These are phyloP conservation scores for Myxozyma monticola DNA, from an alignment of 805 yeast species.

Conservation along the genomic window DNA sequence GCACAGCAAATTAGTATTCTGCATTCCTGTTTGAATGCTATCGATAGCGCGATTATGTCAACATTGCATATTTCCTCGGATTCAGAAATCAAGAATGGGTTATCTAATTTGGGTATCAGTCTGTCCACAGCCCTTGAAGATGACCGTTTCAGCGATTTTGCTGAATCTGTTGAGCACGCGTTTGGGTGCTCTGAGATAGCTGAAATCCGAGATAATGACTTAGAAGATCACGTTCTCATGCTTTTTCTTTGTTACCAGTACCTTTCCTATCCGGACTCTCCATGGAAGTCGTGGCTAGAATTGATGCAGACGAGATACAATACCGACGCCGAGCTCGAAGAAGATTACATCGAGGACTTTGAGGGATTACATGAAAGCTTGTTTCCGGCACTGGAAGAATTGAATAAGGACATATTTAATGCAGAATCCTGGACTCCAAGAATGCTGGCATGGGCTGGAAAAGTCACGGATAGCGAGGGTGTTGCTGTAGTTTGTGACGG, in stretches of 20 bases:
- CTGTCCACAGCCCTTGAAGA: background rate
- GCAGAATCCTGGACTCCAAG: conserved; percentile 9
- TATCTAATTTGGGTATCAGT: conserved; percentile 5
- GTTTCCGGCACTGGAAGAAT: too few relatives aligned
- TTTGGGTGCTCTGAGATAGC: conserved; percentile 20
- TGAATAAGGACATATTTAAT: too few relatives aligned
- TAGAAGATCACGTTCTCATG: conserved; percentile 23
- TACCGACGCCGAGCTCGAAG: too few relatives aligned
- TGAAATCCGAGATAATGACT: conserved; percentile 11
- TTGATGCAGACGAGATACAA: conserved; percentile 9
- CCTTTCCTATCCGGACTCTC: background rate
- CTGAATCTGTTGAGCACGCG: background rate
- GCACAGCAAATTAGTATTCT: conserved; percentile 13
- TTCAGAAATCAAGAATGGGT: background rate
- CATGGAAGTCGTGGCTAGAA: conserved; percentile 5
- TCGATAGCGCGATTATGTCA: background rate
- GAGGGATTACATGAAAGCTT: too few relatives aligned
- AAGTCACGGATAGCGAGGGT: conserved; percentile 16
- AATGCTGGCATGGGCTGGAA: conserved; percentile 22
- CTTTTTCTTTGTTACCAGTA: conserved; percentile 10
- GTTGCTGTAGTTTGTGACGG: too few relatives aligned
- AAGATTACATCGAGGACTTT: too few relatives aligned
- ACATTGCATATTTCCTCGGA: background rate
- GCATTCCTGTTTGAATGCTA: background rate
- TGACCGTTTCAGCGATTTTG: conserved; percentile 4